A percentile compares a stretch with the other conserved stretches of the same genome.
phyloP scores from a whole-genome alignment of 2,329 filamentous ascomycete genomes.

The Septoria petroselini region DNA sequence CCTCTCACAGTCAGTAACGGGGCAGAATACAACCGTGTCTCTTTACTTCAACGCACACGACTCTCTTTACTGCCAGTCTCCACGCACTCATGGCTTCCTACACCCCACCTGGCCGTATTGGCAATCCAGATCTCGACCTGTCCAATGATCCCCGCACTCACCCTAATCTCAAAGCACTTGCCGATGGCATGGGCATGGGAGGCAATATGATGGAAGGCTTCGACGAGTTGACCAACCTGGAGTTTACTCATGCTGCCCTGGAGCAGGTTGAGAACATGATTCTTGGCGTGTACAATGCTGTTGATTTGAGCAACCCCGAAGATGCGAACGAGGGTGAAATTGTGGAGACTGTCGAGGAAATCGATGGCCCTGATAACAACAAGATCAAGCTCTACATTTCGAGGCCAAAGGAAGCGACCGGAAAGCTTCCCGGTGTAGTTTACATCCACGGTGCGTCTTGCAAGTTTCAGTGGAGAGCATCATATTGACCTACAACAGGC shows the following conservation, averaged over 20 bases:
- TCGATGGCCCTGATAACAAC: slow-evolving; percentile 25
- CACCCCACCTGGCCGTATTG: slow-evolving; percentile 29
- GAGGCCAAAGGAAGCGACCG: slow-evolving; percentile 13
- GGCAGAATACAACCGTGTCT: not conserved
- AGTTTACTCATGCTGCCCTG: not conserved
- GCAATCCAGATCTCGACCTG: slow-evolving; percentile 22
- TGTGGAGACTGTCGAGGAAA: slow-evolving; percentile 8
- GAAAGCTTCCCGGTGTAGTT: slow-evolving; percentile 24
- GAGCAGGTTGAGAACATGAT: slow-evolving; percentile 3
- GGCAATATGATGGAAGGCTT: slow-evolving; percentile 6
- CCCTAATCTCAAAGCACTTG: slow-evolving; percentile 20
- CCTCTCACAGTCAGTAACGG: no score
- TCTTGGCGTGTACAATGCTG: not conserved
- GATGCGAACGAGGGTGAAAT: slow-evolving; percentile 22
- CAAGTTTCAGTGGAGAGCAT: not conserved
- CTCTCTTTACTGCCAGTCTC: not conserved
- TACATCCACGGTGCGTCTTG: slow-evolving; percentile 29
- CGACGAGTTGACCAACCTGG: slow-evolving; percentile 1
- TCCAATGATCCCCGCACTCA: slow-evolving; percentile 27
- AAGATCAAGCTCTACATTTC: slow-evolving; percentile 26
- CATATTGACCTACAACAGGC: slow-evolving; percentile 25
- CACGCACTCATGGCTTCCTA: slow-evolving; percentile 3
- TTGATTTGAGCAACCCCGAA: slow-evolving; percentile 14
- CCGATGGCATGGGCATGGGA: slow-evolving; percentile 10
- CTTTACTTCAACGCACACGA: not conserved